Percentiles rank a stretch among this genome's conserved stretches.
Evolutionary conservation across 2,329 filamentous ascomycete genomes (phyloP).

Genomic region (Fusarium albosuccineum): DNA sequence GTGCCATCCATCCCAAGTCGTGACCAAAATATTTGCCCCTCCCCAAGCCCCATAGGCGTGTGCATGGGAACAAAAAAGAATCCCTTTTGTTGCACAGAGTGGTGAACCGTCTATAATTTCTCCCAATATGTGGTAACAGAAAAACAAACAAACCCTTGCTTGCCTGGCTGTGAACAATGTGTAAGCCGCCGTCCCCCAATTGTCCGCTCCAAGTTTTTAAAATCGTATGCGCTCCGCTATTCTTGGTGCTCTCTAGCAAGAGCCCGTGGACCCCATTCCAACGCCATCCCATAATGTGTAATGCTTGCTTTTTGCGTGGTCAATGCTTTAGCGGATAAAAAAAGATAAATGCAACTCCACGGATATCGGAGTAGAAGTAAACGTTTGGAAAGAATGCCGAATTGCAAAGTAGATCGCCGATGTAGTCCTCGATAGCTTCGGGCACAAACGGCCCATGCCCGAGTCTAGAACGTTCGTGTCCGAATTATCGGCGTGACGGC

Average conservation of each 20-base stretch:
- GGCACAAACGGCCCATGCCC: slow-evolving; percentile 1
- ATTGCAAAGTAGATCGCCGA: slow-evolving; percentile 17
- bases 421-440: slow-evolving; percentile 24
- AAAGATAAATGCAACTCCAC: slow-evolving; percentile 15
- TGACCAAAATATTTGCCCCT: slow-evolving; percentile 13
- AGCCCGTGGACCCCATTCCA: slow-evolving; percentile 24
- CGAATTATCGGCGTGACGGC: slow-evolving; percentile 32
- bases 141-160: slow-evolving; percentile 5
- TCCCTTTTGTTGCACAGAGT: slow-evolving; percentile 20
- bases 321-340: slow-evolving; percentile 22
- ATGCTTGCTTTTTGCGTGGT: slow-evolving; percentile 33
- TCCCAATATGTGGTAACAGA: slow-evolving; percentile 9
- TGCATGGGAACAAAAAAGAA: slow-evolving; percentile 6
- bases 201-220: slow-evolving; percentile 1
- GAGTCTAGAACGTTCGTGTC: not conserved
- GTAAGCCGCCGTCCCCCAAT: not conserved
- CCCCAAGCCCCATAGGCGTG: slow-evolving; percentile 8
- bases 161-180: slow-evolving; percentile 3
- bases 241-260: slow-evolving; percentile 18
- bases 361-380: slow-evolving; percentile 9
- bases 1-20: slow-evolving; percentile 8
- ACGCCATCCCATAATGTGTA: slow-evolving; percentile 33
- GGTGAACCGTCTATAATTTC: slow-evolving; percentile 37
- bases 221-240: slow-evolving; percentile 5
- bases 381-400: slow-evolving; percentile 7